Evolutionary conservation across 192 early-diverging fungal genomes (phyloP).

Genomic region (Phlyctochytrium arcticum): DNA sequence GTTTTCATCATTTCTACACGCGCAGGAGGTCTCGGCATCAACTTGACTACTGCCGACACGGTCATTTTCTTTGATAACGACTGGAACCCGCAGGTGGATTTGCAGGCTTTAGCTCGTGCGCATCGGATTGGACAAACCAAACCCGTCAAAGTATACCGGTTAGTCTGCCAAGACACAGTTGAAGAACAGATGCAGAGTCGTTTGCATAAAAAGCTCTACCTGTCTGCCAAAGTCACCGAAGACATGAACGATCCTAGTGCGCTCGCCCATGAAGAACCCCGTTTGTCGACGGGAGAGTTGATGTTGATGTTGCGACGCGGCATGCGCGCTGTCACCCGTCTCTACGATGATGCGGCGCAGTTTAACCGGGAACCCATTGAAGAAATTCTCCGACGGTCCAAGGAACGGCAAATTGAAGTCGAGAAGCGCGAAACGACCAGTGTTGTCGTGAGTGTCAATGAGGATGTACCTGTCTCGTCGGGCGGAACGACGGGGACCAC

Average conservation of each 20-base stretch:
- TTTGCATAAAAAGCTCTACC: slow-evolving; percentile 58
- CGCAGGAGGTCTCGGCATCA: slow-evolving; percentile 96
- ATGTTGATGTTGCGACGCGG: slow-evolving; percentile 34
- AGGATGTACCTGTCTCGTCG: too few relatives aligned
- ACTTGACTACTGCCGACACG: slow-evolving; percentile 88
- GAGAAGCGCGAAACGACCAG: slow-evolving; percentile 10
- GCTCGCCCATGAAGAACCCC: slow-evolving; percentile 21
- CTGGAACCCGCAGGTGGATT: slow-evolving; percentile 72
- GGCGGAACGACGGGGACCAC: too few relatives aligned
- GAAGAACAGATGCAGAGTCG: slow-evolving; percentile 67
- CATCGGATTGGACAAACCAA: slow-evolving; percentile 75
- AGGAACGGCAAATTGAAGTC: slow-evolving; percentile 16
- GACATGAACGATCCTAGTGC: slow-evolving; percentile 14
- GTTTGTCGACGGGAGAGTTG: slow-evolving; percentile 25
- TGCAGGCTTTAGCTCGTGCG: slow-evolving; percentile 74
- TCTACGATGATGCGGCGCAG: slow-evolving; percentile 5
- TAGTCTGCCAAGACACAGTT: slow-evolving; percentile 66
- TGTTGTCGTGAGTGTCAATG: too few relatives aligned
- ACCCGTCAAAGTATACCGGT: slow-evolving; percentile 69
- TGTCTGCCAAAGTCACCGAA: slow-evolving; percentile 35
- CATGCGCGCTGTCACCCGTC: slow-evolving; percentile 16
- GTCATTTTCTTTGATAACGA: slow-evolving; percentile 85
- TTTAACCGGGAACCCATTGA: slow-evolving; percentile 21
- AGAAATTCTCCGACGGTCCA: slow-evolving; percentile 16
- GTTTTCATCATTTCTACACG: slow-evolving; percentile 89